phyloP scores from a whole-genome alignment of 2,329 filamentous ascomycete species.

The Penicillium hesseltinei region DNA sequence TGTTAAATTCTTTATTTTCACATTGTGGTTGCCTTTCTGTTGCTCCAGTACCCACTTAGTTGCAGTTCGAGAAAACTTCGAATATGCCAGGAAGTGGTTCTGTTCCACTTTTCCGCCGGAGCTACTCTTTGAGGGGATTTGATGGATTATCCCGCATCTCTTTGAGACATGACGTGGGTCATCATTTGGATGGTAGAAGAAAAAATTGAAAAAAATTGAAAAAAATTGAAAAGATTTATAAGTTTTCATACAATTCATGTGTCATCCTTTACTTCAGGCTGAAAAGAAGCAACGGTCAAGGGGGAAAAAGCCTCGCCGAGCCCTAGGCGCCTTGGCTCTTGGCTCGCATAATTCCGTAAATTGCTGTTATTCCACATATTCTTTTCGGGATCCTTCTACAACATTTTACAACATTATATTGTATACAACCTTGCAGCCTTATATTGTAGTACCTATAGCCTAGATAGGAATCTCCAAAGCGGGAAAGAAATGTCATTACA shows the following conservation, averaged over 20 bases:
- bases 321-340: slow-evolving; percentile 2
- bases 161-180: slow-evolving; percentile 5
- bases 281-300: slow-evolving; percentile 4
- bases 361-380: neutral
- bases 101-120: neutral
- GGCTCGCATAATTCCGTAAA: neutral
- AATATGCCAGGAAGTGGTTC: slow-evolving; percentile 1
- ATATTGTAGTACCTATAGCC: neutral
- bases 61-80: slow-evolving; percentile 8
- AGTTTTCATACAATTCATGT: neutral
- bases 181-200: neutral
- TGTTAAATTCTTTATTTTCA: neutral
- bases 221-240: neutral
- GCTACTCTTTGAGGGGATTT: neutral
- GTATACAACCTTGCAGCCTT: neutral
- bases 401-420: neutral
- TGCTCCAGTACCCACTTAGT: neutral
- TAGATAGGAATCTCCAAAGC: neutral
- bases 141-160: neutral
- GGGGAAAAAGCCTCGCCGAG: neutral
- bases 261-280: neutral
- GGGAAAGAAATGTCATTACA: neutral
- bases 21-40: neutral
- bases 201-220: neutral
- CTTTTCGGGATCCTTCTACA: neutral